Evolutionary conservation across 192 early-diverging fungal genomes (phyloP), one percentile per base, ranked within the genome.

Genomic region (Dimargaris xerosporica): DNA sequence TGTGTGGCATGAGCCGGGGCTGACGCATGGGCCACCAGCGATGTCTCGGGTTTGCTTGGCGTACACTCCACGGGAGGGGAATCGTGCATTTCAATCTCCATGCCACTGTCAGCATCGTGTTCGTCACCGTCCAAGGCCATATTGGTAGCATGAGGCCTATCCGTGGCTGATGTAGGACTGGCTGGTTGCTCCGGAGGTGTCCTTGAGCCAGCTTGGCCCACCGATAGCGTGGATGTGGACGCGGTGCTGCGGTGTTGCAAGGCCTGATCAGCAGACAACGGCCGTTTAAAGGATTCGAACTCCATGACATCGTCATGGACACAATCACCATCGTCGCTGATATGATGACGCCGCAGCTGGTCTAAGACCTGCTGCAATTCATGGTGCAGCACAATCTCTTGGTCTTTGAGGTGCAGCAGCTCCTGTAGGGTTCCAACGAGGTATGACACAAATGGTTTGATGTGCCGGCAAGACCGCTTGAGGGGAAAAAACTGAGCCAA

Each of bases 351-450:
- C 2, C 42, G 16, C 39, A 60, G 26, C n/a, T 60, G 16, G 39
- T 17, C n/a, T 15, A 60, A 17, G 21, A 60, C 58, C 15, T 41
- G 41, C 58, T 43, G 58, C 12, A 60, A 39, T 7, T 44, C 58
- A 17, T 43, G 58, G 41, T 60, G 58, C 21, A 60, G 42, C 7
- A 42, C 34, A 44, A 60, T 60, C n/a, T 60, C 58, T 41, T 60
- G 58, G 58, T 21, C 42, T n/a, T 60, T 60, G 21, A 60, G 58
- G 26, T 60, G 21, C 30, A 60, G 16, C 41, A 60, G 39, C n/a
- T 44, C 39, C 58, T 60, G 58, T 15, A 60, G 34, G 13, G 58
- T 60, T 17, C 26, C 58, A n/a, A 60, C 26, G n/a, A 60, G 19
- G 19, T 41, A 13, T 6, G 41, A 21, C 11, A 60, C 30, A 21